phyloP scores from a whole-genome alignment of 495 filamentous ascomycete genomes.

The Penicillium longicatenatum region DNA sequence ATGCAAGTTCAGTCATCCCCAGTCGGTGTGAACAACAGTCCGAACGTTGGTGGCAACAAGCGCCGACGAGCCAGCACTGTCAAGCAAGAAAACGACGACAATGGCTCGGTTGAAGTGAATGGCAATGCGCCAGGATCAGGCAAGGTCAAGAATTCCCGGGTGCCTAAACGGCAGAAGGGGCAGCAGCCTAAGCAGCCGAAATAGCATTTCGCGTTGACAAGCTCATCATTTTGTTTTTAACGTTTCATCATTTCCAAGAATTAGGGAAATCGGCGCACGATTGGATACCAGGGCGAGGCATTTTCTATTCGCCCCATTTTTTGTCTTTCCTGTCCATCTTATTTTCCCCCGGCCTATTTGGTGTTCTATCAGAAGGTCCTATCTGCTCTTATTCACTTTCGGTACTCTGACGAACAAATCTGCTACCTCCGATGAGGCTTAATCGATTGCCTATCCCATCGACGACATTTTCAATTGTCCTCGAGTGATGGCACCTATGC shows the following conservation, averaged over 20 bases:
- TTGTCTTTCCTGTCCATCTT: slow-evolving; percentile 26
- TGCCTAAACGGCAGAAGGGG: slow-evolving; percentile 60
- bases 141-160: slow-evolving; percentile 61
- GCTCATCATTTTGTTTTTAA: slow-evolving; percentile 10
- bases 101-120: slow-evolving; percentile 49
- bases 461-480: slow-evolving; percentile 5
- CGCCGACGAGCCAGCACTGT: slow-evolving; percentile 74
- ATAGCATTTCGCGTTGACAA: not conserved
- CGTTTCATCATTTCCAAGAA: slow-evolving; percentile 30
- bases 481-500: slow-evolving; percentile 11
- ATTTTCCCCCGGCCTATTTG: slow-evolving; percentile 15
- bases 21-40: slow-evolving; percentile 82
- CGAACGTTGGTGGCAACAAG: slow-evolving; percentile 71
- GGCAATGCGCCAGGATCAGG: slow-evolving; percentile 40
- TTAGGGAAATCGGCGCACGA: slow-evolving; percentile 38
- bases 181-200: slow-evolving; percentile 18
- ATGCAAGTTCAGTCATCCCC: slow-evolving; percentile 74
- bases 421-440: slow-evolving; percentile 18
- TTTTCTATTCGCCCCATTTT: slow-evolving; percentile 7
- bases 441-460: slow-evolving; percentile 20
- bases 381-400: slow-evolving; percentile 12
- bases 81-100: slow-evolving; percentile 72
- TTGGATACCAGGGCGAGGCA: slow-evolving; percentile 34
- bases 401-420: slow-evolving; percentile 29
- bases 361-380: slow-evolving; percentile 24